Base-by-base conservation (phyloP, 2,329 filamentous ascomycete species). In the Fusarium bactridioides region DNA sequence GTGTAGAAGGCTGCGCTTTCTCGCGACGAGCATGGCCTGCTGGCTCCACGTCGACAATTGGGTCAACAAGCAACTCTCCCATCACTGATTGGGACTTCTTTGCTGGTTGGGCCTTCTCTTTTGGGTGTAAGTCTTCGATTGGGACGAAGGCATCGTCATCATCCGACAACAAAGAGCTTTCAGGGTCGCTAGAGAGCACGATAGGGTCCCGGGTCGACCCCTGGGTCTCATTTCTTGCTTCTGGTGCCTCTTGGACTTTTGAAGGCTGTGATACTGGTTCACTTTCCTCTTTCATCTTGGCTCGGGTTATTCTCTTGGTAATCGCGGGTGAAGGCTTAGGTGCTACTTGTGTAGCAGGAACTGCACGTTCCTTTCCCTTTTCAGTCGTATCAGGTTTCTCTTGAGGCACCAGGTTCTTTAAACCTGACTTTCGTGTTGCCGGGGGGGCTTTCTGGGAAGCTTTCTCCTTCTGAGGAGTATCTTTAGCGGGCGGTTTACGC, bases 101-200 rank as follows among this genome's bases (percentile, higher is more conserved):
- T 18, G 19, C 38, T 23, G 27, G 18, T 5, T 23, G 37, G 4
- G 5, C 13, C 19, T n/a, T 25, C 44, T 47, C 21, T 23, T n/a
- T 25, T 19, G 45, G 41, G 13, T 18, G 31, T 8, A 38, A 29
- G 19, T 29, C 18, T 13, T 53, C 40, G 15, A 43, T 16, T 33
- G 45, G 55, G 12, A 44, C n/a, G n/a, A 27, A 53, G 9, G 23
- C 45, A 12, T 48, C 35, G 9, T 43, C 51, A 35, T 57, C 31
- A 10, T 70, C 69, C 2, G 63, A 72, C 2, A 47, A 27, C 3
- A 35, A 47, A 8, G 60, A 68, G 41, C 68, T 74, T 11, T 56
- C 54, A 13, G 35, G 56, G 37, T 69, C 69, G 23, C 75, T 77
- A 23, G 75, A 74, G 9, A 77, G 57, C 25, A 74, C 43, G 31